Percentiles rank a stretch among this genome's conserved stretches.
phyloP scores from a whole-genome alignment of 129 eudicot species.

The Flaveria ramosissima region DNA sequence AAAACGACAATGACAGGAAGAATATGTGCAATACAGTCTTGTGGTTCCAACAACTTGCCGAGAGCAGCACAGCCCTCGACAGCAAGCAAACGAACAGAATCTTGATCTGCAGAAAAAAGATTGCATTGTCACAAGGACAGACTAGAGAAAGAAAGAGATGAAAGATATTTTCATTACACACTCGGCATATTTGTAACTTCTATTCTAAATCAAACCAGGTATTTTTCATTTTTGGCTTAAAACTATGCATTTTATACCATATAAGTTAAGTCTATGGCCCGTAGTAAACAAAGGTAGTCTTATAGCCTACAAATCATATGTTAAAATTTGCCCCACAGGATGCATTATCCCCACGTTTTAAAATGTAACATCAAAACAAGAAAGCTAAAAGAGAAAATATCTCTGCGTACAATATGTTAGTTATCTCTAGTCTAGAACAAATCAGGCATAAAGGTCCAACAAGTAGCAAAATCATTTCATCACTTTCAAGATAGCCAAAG shows the following conservation, averaged over 20 bases:
- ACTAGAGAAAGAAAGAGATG: neutral
- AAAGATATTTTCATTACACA: neutral
- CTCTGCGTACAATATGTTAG: neutral
- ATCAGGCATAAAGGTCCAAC: neutral
- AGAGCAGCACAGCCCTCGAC: conserved; percentile 99
- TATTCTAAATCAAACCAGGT: conserved; percentile 6
- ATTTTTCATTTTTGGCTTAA: neutral
- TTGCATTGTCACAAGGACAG: conserved; percentile 6
- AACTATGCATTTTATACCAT: neutral
- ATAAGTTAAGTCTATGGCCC: neutral
- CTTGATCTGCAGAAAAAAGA: conserved; percentile 66
- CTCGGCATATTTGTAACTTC: neutral
- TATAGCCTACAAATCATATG: neutral
- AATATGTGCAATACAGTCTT: conserved; percentile 95
- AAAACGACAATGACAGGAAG: conserved; percentile 96
- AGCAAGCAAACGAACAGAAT: conserved; percentile 97
- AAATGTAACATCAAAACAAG: neutral
- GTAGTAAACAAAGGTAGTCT: neutral
- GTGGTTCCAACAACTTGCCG: conserved; percentile 93
- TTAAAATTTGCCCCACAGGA: neutral
- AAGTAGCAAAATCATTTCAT: neutral
- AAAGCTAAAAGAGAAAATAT: neutral
- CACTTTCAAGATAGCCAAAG: conserved; percentile 7
- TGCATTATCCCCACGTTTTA: neutral
- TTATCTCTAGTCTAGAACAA: neutral